Conservation (phyloP, 805 yeast species). For the Barnettozyma californica region DNA sequence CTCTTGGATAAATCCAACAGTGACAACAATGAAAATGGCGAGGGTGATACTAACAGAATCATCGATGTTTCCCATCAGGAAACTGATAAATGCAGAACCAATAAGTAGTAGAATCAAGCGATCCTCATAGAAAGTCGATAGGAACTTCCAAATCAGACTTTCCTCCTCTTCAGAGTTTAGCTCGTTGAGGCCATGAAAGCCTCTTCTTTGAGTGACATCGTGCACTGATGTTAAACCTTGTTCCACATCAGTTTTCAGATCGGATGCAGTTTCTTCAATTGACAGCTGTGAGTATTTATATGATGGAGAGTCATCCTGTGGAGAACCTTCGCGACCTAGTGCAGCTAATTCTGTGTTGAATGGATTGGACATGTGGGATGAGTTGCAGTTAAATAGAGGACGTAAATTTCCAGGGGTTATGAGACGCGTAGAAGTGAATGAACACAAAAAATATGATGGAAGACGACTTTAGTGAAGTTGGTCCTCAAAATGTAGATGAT, state of each 20-base stretch:
- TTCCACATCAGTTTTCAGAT: slow-evolving; percentile 53
- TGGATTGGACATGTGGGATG: slow-evolving; percentile 24
- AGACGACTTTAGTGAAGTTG: background rate
- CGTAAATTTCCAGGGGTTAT: too few species aligned
- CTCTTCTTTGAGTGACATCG: slow-evolving; percentile 68
- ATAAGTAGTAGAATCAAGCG: slow-evolving; percentile 84
- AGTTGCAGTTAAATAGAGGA: background rate
- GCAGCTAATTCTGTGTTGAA: slow-evolving; percentile 24
- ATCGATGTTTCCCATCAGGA: slow-evolving; percentile 92
- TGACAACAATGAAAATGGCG: slow-evolving; percentile 88
- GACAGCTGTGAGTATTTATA: slow-evolving; percentile 56
- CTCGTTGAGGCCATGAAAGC: slow-evolving; percentile 78
- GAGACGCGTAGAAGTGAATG: too few species aligned
- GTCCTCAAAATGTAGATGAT: background rate
- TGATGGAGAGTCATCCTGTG: slow-evolving; percentile 49
- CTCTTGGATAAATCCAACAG: slow-evolving; percentile 97
- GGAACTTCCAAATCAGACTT: slow-evolving; percentile 59
- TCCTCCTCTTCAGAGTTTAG: slow-evolving; percentile 75
- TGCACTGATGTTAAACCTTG: slow-evolving; percentile 63
- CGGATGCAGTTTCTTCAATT: slow-evolving; percentile 57
- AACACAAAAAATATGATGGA: background rate
- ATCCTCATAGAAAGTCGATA: slow-evolving; percentile 80
- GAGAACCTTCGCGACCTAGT: slow-evolving; percentile 19
- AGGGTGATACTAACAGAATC: slow-evolving; percentile 92
- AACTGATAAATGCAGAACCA: slow-evolving; percentile 83